Evolutionary conservation across 2,329 filamentous ascomycete genomes (phyloP), one percentile per base, ranked within the genome.

Genomic region (Pseudogymnoascus verrucosus): DNA sequence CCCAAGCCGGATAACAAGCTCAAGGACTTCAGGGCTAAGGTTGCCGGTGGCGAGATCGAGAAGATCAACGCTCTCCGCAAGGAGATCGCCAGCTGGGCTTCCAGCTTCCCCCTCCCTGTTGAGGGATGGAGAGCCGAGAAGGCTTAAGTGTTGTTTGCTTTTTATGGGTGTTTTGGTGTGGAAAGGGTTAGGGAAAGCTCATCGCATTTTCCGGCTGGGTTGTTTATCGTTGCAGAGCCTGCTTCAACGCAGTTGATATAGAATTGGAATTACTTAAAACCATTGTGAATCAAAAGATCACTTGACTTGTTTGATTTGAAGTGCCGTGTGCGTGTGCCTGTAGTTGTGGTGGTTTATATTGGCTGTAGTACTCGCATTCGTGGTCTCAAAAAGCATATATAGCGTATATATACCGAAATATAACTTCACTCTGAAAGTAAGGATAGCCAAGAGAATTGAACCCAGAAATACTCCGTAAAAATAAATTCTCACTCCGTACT

Each of bases 1-100:
- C 93, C 95, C 77, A 97, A 97, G 87, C 90, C 95, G 78, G 91
- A 91, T 74, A 99, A 98, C 87, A 97, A 96, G 87, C 90, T 96
- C 78, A 98, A 98, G 88, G 95, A 99, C 83, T 98, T 99, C 89
- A 96, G 93, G 84, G 87, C 86, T 76, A 93, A 91, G 85, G 91
- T 96, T 67, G 85, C 89, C 64, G 80, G 83, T 69, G 93, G 91
- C 68, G 84, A 89, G 74, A 83, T 96, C 60, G 78, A 85, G 66
- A 90, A 93, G 82, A 93, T 99, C 79, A 87, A 89, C 76, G 84
- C 83, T 70, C 84, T 96, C 76, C 90, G 88, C 82, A 89, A 91
- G 81, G 93, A 98, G 84, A 92, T 99, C 76, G 82, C 91, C 57
- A 79, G 80, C 60, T 99, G 93, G 93, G 91, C 90, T 75, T 84